Evolutionary conservation across 495 filamentous ascomycete species (phyloP), one percentile per base, ranked within the genome.

Genomic region (Amniculicola lignicola): DNA sequence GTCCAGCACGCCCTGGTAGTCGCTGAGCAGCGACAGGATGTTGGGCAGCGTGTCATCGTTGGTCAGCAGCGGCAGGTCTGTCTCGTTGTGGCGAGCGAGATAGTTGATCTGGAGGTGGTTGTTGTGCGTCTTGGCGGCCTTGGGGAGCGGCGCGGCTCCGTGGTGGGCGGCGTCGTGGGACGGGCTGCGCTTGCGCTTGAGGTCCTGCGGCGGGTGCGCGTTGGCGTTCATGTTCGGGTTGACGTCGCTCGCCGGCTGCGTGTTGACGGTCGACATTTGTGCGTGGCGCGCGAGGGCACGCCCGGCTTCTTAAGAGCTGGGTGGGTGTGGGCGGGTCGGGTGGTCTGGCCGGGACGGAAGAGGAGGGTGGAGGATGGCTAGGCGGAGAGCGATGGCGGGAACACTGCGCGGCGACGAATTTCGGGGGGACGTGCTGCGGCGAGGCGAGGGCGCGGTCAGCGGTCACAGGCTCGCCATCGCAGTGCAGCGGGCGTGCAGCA

Each of bases 71-170:
- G 83, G 81, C 1, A 86, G 75, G 60, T 82, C 80, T 29, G 82
- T 77, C 1, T 76, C 72, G 46, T 78, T 79, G 44, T 84, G 83
- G 29, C 83, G 79, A 35, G 81, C 80, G 38, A 93, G 78, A 62
- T 93, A 95, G 68, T 95, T 92, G 75, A 93, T 93, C 62, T 85
- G 85, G 21, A 85, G 72, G 71, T 83, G 74, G 72, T 80, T 80
- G 72, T 80, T 80, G 46, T 59, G 38, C 5, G 68, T 60, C 63
- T 81, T 82, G 59, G 74, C 72, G 18, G 75, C 63, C 67, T 82
- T 82, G 57, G 67, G 54, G 16, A 69, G 78, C 71, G 60, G 79
- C 59, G 64, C 71, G 40, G 40, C 15, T 63, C 54, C 62, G 53
- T 59, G 59, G 55, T 52, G 63, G 36, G 48, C 27, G 14, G 53